A percentile compares a stretch with the other conserved stretches of the same genome.
These are phyloP conservation scores for Neurospora hispaniola DNA, from an alignment of 495 filamentous ascomycete species.

Conservation along the genomic window DNA sequence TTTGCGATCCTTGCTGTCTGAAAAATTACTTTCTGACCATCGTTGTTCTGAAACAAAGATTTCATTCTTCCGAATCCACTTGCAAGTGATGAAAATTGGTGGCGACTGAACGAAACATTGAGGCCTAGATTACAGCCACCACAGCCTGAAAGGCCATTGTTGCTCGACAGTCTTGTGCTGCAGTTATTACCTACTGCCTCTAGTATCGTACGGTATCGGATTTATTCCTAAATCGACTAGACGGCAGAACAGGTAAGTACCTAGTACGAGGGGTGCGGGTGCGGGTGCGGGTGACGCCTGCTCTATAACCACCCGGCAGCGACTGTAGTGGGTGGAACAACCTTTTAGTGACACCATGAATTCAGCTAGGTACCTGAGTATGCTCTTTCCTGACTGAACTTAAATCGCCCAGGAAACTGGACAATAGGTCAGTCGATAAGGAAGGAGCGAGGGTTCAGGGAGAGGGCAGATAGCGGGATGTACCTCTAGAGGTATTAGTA, in stretches of 20 bases:
- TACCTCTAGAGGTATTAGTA: background rate
- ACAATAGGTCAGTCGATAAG: background rate
- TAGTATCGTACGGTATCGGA: background rate
- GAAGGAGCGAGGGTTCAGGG: background rate
- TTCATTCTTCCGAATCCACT: background rate
- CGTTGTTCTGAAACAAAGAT: background rate
- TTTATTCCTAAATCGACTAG: background rate
- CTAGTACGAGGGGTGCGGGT: background rate
- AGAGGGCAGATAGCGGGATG: background rate
- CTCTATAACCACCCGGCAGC: background rate
- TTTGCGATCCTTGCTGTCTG: background rate
- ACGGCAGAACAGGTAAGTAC: background rate
- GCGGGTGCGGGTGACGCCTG: background rate
- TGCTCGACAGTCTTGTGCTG: background rate
- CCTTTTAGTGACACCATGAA: background rate
- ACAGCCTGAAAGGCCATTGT: background rate
- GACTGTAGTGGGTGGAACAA: background rate
- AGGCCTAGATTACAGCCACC: background rate
- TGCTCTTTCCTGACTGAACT: background rate
- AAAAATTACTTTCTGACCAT: no score
- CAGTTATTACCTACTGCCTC: background rate
- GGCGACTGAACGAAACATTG: background rate
- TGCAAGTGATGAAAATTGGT: background rate
- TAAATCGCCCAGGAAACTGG: background rate
- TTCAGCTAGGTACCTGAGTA: background rate